phyloP scores from a whole-genome alignment of 768 basidiomycete species.

The Russula olivacea region DNA sequence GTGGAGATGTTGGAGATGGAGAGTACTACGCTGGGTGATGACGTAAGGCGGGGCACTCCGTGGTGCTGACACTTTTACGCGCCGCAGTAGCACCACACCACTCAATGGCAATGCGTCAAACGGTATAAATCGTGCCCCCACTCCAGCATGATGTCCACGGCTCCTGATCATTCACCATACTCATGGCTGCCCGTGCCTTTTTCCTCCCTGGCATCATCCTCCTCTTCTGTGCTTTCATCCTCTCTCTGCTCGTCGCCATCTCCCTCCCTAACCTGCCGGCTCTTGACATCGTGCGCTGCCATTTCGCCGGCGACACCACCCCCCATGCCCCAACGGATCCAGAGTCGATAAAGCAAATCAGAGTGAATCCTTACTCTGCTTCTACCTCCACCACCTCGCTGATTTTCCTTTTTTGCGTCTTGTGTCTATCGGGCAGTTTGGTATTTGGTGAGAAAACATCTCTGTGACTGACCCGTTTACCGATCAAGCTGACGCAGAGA shows the following conservation, averaged over 20 bases:
- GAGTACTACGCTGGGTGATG: background rate
- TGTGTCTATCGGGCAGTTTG: constrained; percentile 42
- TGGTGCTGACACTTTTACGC: background rate
- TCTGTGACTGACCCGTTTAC: constrained; percentile 5
- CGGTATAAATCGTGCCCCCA: constrained; percentile 2
- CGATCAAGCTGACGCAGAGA: background rate
- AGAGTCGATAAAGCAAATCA: constrained; percentile 44
- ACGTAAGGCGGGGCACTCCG: background rate
- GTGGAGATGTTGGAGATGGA: no score
- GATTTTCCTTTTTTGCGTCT: constrained; percentile 1
- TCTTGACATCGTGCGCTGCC: constrained; percentile 59
- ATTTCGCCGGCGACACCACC: constrained; percentile 36
- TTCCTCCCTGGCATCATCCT: constrained; percentile 57
- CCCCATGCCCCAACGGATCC: constrained; percentile 11
- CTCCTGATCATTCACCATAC: background rate
- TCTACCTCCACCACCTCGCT: background rate
- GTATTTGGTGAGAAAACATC: constrained; percentile 50
- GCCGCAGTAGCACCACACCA: constrained; percentile 1
- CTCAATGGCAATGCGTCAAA: background rate
- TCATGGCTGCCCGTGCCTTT: constrained; percentile 43
- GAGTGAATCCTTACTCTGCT: constrained; percentile 23
- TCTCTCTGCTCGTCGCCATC: constrained; percentile 62
- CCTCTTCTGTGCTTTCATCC: constrained; percentile 55
- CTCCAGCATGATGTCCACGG: background rate
- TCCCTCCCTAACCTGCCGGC: constrained; percentile 64